A percentile compares a stretch with the other conserved stretches of the same genome.
Evolutionary conservation across 1,284 basidiomycete genomes (phyloP).

Genomic region (Boletellus sp.): DNA sequence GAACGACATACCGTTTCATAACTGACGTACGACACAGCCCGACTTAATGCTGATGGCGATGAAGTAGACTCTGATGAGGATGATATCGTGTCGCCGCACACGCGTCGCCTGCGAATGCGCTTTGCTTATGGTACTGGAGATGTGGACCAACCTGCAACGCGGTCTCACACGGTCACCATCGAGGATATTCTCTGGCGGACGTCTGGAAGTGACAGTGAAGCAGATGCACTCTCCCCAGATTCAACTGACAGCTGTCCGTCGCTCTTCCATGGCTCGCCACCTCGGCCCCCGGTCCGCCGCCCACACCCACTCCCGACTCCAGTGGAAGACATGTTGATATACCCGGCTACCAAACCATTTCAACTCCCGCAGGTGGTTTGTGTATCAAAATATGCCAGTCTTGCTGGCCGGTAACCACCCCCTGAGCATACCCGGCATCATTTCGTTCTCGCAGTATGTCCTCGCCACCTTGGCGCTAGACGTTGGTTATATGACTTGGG

Average conservation of each 20-base stretch:
- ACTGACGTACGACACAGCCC: conserved; percentile 36
- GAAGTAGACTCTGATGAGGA: conserved; percentile 49
- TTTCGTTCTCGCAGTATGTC: background rate
- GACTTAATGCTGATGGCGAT: conserved; percentile 54
- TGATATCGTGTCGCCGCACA: conserved; percentile 18
- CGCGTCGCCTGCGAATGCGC: conserved; percentile 30
- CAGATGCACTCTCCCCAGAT: conserved; percentile 23
- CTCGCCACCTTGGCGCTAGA: background rate
- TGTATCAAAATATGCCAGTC: conserved; percentile 32
- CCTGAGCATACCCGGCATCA: background rate
- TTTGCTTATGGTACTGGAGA: conserved; percentile 19
- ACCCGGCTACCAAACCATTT: conserved; percentile 12
- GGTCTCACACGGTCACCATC: conserved; percentile 24
- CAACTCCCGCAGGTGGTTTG: conserved; percentile 17
- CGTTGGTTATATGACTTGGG: conserved; percentile 1
- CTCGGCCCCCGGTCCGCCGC: conserved; percentile 15
- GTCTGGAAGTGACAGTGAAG: conserved; percentile 30
- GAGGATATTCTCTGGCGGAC: conserved; percentile 30
- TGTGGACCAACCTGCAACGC: conserved; percentile 14
- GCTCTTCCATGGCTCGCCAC: conserved; percentile 15
- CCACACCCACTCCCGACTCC: conserved; percentile 51
- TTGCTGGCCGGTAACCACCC: conserved; percentile 34
- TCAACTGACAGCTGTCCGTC: conserved; percentile 19
- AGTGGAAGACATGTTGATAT: conserved; percentile 43
- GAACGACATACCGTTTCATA: background rate